Conservation (phyloP, 2,329 filamentous ascomycete genomes). For the Botrytis fragariae region DNA sequence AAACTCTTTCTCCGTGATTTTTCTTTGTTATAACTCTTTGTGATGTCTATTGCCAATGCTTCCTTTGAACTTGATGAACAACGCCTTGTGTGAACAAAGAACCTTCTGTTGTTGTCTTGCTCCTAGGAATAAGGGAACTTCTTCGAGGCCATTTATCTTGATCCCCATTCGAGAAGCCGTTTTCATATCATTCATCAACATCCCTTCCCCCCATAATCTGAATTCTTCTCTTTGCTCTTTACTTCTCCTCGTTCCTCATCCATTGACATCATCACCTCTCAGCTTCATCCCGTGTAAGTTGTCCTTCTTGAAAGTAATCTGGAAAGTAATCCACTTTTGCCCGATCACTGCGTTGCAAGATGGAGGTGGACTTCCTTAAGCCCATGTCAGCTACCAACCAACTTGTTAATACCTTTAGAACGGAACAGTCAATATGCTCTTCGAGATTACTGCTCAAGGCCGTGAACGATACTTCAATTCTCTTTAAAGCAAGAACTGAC, state of each 20-base stretch:
- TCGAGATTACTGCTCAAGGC: neutral
- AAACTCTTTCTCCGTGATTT: neutral
- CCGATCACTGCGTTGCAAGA: neutral
- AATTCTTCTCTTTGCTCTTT: neutral
- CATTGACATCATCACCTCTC: neutral
- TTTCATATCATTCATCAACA: neutral
- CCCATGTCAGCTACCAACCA: neutral
- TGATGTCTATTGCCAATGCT: neutral
- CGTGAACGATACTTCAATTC: neutral
- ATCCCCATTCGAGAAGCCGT: neutral
- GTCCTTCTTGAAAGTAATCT: neutral
- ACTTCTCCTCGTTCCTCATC: neutral
- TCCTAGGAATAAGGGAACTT: neutral
- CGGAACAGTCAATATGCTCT: neutral
- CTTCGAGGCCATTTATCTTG: neutral
- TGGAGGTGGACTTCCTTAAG: neutral
- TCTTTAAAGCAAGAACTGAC: accelerated
- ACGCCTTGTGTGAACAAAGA: neutral
- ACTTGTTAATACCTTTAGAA: neutral
- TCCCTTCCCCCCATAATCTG: neutral
- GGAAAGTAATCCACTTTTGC: accelerated
- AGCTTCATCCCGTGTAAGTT: neutral
- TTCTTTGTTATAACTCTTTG: neutral
- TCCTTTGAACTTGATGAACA: neutral
- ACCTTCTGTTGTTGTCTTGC: neutral